Conservation (phyloP, 768 basidiomycete genomes). For the Panaeolus cyanescens region DNA sequence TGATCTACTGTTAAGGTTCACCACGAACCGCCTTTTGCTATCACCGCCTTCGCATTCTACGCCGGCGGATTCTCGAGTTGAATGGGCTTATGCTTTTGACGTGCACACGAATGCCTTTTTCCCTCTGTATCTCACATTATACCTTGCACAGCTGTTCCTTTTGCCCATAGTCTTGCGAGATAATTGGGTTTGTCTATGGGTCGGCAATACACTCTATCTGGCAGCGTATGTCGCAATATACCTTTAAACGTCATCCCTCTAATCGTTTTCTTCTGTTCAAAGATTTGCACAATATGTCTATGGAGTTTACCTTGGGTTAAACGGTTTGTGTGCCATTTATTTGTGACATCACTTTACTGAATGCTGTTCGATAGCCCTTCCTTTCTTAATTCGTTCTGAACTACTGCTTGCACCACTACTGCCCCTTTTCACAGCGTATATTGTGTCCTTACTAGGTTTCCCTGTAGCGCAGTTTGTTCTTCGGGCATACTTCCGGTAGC, state of each 20-base stretch:
- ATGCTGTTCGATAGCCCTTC: constrained; percentile 63
- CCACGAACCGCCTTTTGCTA: constrained; percentile 70
- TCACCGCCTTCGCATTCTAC: constrained; percentile 75
- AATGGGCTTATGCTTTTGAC: constrained; percentile 96
- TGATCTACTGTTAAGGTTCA: constrained; percentile 46
- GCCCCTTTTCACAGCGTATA: constrained; percentile 83
- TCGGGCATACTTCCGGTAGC: constrained; percentile 64
- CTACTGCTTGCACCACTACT: constrained; percentile 89
- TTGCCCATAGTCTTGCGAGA: constrained; percentile 79
- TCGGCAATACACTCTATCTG: constrained; percentile 91
- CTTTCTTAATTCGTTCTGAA: constrained; percentile 90
- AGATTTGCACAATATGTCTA: constrained; percentile 91
- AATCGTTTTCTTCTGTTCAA: background rate
- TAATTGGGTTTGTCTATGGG: constrained; percentile 93
- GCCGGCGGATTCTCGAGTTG: constrained; percentile 70
- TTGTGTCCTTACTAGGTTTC: constrained; percentile 86
- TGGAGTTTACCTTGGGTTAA: constrained; percentile 86
- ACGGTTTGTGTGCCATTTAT: constrained; percentile 47
- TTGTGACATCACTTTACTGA: constrained; percentile 11
- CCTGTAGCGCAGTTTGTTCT: constrained; percentile 88
- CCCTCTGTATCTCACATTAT: constrained; percentile 88
- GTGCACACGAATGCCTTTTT: constrained; percentile 98
- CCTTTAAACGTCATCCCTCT: constrained; percentile 7
- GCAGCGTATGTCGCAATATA: constrained; percentile 61
- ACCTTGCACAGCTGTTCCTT: constrained; percentile 86